Base-by-base conservation (phyloP, 768 basidiomycete genomes). In the Auricularia sp. region DNA sequence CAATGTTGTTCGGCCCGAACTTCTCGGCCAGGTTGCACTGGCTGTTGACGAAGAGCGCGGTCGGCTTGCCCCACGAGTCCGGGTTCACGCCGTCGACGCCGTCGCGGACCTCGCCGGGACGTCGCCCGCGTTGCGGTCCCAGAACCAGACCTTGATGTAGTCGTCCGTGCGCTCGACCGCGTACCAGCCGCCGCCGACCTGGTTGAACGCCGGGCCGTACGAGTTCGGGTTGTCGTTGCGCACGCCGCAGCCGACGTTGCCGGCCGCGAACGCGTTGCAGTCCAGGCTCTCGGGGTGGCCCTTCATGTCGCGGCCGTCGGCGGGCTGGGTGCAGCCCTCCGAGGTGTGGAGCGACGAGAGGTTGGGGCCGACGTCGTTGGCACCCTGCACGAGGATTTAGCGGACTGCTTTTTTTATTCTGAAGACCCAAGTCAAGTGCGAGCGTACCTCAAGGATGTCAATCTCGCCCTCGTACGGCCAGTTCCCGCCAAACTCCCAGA, bases 181-280 rank as follows among this genome's bases (percentile, higher is more conserved):
- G 65, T 78, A 81, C 77, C 77, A 80, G 33, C 80, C 80, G 33
- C 80, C 80, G 58, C 75, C 74, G 6, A 71, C 66, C 44, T n/a
- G 63, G 62, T 77, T 77, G 64, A 75, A 77, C 8, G 61, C 68
- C 7, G 71, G 66, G 0, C 73, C 72, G 29, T 70, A 72, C 62
- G 71, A 77, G n/a, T 70, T 70, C 62, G 65, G 1, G 42, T 70
- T 67, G 42, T 75, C 65, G 2, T 62, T 69, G 64, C 63, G 8
- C 39, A 77, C 76, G 18, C 78, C 78, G 58, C 80, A 81, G 1
- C 79, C 78, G 3, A 66, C 51, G 67, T 80, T 79, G 5, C 67
- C 72, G 58, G 76, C 68, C 35, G 21, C 69, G 29, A 18, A 67
- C 24, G 70, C 72, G 35, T 67, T 45, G 62, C 67, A 67, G 62